These are phyloP conservation scores for Leccinum fibrillosum DNA, from an alignment of 768 basidiomycete species.

Conservation along the genomic window DNA sequence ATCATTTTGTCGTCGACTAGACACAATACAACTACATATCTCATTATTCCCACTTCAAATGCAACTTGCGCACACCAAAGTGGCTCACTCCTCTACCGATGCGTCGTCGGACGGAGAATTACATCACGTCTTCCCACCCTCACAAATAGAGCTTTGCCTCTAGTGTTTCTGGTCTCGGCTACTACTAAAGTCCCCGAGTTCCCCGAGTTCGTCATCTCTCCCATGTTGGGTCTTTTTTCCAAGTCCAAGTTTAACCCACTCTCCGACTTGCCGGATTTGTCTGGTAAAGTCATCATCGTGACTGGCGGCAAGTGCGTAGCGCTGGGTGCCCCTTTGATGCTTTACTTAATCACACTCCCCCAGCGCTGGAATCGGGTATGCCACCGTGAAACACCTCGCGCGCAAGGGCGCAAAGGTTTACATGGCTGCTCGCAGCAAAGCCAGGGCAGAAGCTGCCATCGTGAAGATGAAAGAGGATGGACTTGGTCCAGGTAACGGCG, in stretches of 20 bases:
- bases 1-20: no score
- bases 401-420: slow-evolving; percentile 57
- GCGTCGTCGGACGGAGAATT: no score
- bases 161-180: no score
- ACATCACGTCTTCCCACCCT: no score
- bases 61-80: no score
- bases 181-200: no score
- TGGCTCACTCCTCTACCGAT: no score
- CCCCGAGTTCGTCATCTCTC: neutral
- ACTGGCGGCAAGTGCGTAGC: slow-evolving; percentile 52
- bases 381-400: slow-evolving; percentile 50
- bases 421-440: slow-evolving; percentile 49
- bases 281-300: slow-evolving; percentile 46
- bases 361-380: slow-evolving; percentile 49
- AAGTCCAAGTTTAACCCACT: slow-evolving; percentile 32
- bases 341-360: neutral
- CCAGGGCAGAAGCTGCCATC: slow-evolving; percentile 47
- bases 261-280: slow-evolving; percentile 35
- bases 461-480: slow-evolving; percentile 42
- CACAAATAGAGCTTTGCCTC: no score
- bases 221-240: slow-evolving; percentile 21
- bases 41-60: no score
- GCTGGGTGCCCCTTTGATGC: no score
- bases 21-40: no score
- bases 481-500: slow-evolving; percentile 41